Evolutionary conservation across 345 rosid genomes (phyloP), one percentile per base, ranked within the genome.

Genomic region (Brassica incana): DNA sequence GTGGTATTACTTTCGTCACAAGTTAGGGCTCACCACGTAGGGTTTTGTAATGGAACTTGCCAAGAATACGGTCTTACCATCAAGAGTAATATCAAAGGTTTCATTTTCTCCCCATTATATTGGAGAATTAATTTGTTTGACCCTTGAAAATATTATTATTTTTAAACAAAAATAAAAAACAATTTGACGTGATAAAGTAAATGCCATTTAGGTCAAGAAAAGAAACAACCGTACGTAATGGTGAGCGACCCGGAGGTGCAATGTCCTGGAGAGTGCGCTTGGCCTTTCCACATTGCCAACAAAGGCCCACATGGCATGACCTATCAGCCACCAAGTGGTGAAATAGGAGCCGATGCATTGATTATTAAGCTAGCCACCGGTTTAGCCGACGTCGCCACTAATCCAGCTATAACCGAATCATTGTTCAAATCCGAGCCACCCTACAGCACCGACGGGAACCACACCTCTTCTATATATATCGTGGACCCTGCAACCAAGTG

Each of bases 201-300:
- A 59, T 70, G 33, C 4, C 20, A 71, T 12, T 0, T 54, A 79
- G 81, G 74, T 73, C 12, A 32, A 25, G 20, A 65, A 35, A 72
- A 65, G 35, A 50, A 62, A 29, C 10, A 75, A 72, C 88, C 89
- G 5, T 90, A 82, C 79, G 69, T 92, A 16, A 8, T 87, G 30
- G 89, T 89, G 1, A 91, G 92, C 12, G 77, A 92, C 65, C 91
- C 93, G 16, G 87, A 81, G 79, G 67, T 15, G 1, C 88, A 86
- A 81, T 92, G 95, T 80, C 95, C 95, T 0, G 93, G 86, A 27
- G 72, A 76, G 8, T 92, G 97, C 52, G 91, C 85, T 0, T 90
- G 93, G 93, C 97, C 97, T 0, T 92, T 90, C 83, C 74, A 71
- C 72, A 81, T 12, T 67, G 50, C 90, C 0, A 82, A 82, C 10